These are phyloP conservation scores for Massariosphaeria phaeospora DNA, from an alignment of 495 filamentous ascomycete genomes.

Conservation along the genomic window DNA sequence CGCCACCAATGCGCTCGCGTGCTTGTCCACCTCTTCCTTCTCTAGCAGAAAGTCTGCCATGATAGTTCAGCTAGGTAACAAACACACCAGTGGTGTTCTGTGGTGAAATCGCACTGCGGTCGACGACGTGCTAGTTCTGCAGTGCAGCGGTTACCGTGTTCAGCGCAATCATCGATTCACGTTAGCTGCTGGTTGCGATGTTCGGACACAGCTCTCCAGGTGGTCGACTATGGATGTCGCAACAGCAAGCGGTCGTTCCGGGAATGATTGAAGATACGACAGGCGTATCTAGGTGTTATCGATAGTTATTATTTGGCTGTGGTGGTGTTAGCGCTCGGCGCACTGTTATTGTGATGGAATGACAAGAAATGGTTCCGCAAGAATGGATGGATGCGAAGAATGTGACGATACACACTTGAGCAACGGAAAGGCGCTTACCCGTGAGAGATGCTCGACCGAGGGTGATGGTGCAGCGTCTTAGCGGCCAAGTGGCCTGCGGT, in stretches of 20 bases:
- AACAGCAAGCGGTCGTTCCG: not conserved
- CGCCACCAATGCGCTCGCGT: constrained; percentile 34
- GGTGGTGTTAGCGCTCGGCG: constrained; percentile 15
- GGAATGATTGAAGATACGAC: constrained; percentile 5
- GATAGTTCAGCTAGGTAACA: not conserved
- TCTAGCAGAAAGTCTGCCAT: constrained; percentile 29
- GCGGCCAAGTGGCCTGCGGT: constrained; percentile 12
- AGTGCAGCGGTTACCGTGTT: constrained; percentile 3
- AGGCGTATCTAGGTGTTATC: not conserved
- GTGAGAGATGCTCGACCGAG: constrained; percentile 6
- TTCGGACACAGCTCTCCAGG: no score
- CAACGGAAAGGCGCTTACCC: constrained; percentile 22
- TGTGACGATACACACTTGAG: constrained; percentile 7
- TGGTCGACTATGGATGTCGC: no score
- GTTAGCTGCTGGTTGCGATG: not conserved
- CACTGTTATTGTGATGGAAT: constrained; percentile 21
- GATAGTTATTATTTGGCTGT: constrained; percentile 5
- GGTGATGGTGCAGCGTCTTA: constrained; percentile 18
- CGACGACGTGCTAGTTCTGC: constrained; percentile 17
- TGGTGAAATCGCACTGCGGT: not conserved
- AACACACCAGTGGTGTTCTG: no score
- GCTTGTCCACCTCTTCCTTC: constrained; percentile 22
- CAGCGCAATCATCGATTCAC: constrained; percentile 24
- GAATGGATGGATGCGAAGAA: constrained; percentile 21
- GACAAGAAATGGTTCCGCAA: constrained; percentile 17